A percentile compares a stretch with the other conserved stretches of the same genome.
phyloP scores from a whole-genome alignment of 1,284 basidiomycete genomes.

The Pyrrhoderma lamaoense region DNA sequence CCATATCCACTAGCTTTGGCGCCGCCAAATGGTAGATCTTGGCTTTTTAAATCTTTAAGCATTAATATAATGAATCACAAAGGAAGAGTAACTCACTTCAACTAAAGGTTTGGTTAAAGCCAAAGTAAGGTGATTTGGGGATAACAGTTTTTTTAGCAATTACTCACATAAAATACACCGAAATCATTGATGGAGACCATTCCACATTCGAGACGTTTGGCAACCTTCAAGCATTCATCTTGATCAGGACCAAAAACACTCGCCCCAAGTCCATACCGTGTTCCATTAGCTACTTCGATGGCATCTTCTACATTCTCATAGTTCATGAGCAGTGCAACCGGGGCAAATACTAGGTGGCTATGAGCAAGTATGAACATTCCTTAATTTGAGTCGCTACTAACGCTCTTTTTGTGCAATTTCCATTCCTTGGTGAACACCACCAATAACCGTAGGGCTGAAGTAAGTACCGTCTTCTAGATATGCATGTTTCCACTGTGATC shows the following conservation, averaged over 20 bases:
- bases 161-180: constrained; percentile 82
- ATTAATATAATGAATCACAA: constrained; percentile 14
- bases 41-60: constrained; percentile 53
- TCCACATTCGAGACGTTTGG: constrained; percentile 76
- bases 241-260: constrained; percentile 89
- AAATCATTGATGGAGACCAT: constrained; percentile 98
- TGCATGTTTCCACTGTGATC: constrained; percentile 54
- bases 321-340: constrained; percentile 77
- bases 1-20: constrained; percentile 86
- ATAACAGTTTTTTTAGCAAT: background rate
- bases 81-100: constrained; percentile 44
- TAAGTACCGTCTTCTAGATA: constrained; percentile 67
- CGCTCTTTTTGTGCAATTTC: constrained; percentile 75
- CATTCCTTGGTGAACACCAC: constrained; percentile 69
- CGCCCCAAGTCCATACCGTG: constrained; percentile 87
- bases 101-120: constrained; percentile 28
- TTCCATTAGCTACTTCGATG: constrained; percentile 79
- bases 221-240: constrained; percentile 69
- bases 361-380: constrained; percentile 14
- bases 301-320: constrained; percentile 80
- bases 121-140: constrained; percentile 4
- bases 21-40: constrained; percentile 92
- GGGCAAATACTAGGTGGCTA: constrained; percentile 70
- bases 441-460: constrained; percentile 84
- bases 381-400: constrained; percentile 32